A percentile compares a stretch with the other conserved stretches of the same genome.
These are phyloP conservation scores for Rhodomyrtus psidioides DNA, from an alignment of 441 rosid species.

Conservation along the genomic window DNA sequence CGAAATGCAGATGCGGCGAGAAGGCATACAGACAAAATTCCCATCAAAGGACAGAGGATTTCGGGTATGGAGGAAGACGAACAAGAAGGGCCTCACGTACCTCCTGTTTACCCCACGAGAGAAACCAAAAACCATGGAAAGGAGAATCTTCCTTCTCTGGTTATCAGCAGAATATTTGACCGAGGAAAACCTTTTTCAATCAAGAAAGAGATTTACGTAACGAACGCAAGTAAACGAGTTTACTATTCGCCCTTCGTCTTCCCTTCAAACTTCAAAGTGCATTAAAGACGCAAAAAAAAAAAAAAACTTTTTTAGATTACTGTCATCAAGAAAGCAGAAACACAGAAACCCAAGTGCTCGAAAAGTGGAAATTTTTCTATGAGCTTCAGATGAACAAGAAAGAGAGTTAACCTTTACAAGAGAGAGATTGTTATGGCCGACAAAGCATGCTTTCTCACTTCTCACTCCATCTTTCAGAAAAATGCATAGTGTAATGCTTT, in stretches of 20 bases:
- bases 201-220: not conserved
- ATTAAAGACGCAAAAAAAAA: not conserved
- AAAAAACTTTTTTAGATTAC: not conserved
- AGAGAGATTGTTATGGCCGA: constrained; percentile 1
- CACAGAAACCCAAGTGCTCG: not conserved
- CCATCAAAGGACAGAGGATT: not conserved
- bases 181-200: not conserved
- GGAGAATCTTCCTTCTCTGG: not conserved
- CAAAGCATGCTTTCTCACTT: constrained; percentile 1
- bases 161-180: not conserved
- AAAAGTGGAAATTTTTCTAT: not conserved
- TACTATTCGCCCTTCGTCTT: not conserved
- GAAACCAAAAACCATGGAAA: not conserved
- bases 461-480: not conserved
- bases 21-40: not conserved
- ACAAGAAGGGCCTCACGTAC: not conserved
- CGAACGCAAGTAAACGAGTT: not conserved
- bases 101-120: not conserved
- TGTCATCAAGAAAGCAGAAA: not conserved
- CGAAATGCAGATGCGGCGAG: not conserved
- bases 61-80: not conserved
- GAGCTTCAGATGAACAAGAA: not conserved
- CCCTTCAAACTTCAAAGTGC: not conserved
- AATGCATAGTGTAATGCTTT: not conserved
- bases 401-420: not conserved